These are phyloP conservation scores for Podila epicladia DNA, from an alignment of 192 early-diverging fungal genomes.

Conservation along the genomic window DNA sequence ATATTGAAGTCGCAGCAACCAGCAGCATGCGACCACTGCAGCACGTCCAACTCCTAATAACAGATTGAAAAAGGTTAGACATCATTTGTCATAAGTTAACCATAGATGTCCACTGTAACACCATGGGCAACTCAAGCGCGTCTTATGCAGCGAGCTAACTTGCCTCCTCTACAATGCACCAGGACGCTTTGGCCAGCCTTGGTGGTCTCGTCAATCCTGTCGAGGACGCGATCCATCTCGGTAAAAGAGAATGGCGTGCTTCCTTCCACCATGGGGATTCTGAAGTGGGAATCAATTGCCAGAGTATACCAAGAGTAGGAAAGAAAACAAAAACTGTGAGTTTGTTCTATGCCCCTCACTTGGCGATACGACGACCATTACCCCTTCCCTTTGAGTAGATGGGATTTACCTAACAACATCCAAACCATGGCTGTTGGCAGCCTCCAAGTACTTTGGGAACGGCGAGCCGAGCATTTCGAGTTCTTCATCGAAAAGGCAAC, in stretches of 20 bases:
- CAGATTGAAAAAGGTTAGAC: neutral
- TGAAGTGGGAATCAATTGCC: neutral
- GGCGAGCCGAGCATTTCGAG: slow-evolving; percentile 73
- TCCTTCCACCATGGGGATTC: slow-evolving; percentile 79
- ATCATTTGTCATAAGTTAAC: neutral
- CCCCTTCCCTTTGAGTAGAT: too few species aligned
- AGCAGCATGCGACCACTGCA: slow-evolving; percentile 81
- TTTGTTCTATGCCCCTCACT: too few species aligned
- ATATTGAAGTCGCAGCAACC: slow-evolving; percentile 65
- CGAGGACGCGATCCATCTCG: slow-evolving; percentile 65
- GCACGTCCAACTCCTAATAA: slow-evolving; percentile 74
- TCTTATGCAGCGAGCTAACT: neutral
- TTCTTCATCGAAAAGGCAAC: slow-evolving; percentile 74
- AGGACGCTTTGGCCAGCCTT: slow-evolving; percentile 66
- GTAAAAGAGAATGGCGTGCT: slow-evolving; percentile 65
- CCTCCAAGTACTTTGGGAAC: slow-evolving; percentile 64
- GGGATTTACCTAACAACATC: slow-evolving; percentile 59
- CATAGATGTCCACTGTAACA: too few species aligned
- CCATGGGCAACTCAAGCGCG: neutral
- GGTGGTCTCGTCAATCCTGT: slow-evolving; percentile 58
- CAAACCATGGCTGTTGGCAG: slow-evolving; percentile 61
- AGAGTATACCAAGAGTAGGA: neutral
- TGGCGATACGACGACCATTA: too few species aligned
- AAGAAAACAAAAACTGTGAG: neutral
- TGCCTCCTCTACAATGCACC: slow-evolving; percentile 76